Conservation (phyloP, 2,329 filamentous ascomycete species). For the Verticillium isaacii region DNA sequence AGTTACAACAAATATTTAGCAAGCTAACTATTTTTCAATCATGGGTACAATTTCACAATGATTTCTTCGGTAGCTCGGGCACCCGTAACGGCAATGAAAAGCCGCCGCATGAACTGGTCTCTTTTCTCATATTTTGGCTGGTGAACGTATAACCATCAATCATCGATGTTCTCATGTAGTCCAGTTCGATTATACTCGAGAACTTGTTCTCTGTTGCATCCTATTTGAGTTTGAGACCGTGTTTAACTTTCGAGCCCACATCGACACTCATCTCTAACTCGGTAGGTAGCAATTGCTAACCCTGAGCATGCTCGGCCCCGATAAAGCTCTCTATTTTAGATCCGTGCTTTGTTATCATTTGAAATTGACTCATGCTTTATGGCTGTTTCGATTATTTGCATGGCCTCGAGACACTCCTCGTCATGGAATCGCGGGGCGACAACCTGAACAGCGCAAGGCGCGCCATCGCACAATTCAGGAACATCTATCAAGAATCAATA, state of each 20-base stretch:
- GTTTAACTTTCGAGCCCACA: no score
- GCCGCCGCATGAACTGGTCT: no score
- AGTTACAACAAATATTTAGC: not conserved
- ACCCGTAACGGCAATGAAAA: no score
- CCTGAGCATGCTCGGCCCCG: no score
- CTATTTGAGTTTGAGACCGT: no score
- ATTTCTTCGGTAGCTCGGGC: not conserved
- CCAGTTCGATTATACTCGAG: no score
- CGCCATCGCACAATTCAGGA: conserved; percentile 31
- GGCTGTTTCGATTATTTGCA: conserved; percentile 22
- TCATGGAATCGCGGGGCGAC: conserved; percentile 40
- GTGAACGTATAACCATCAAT: no score
- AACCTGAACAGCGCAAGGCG: conserved; percentile 41
- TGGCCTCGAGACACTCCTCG: conserved; percentile 34
- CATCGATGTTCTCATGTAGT: no score
- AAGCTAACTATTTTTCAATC: not conserved
- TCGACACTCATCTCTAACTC: no score
- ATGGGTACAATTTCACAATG: not conserved
- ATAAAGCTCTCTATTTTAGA: not conserved
- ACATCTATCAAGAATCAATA: conserved; percentile 22
- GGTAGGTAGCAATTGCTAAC: no score
- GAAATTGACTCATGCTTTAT: not conserved
- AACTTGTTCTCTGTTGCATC: no score
- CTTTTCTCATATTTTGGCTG: no score
- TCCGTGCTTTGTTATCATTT: not conserved